Conservation (phyloP, 352 stramenopile species). For the Aphanomyces euteiches region DNA sequence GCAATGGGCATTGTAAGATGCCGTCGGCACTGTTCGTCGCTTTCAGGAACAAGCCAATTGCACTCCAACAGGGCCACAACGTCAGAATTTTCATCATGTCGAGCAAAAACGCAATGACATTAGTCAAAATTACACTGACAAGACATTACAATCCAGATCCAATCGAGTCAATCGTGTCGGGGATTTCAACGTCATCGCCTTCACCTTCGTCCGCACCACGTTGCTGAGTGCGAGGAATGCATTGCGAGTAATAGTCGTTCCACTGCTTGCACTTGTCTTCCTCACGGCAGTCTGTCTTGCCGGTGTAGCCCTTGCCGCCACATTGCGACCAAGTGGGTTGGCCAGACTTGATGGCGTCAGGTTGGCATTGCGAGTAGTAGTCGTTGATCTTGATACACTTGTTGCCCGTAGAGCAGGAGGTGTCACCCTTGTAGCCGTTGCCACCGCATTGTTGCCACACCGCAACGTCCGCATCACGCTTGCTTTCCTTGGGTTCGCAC, state of each 20-base stretch:
- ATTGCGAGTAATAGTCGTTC: conserved; percentile 22
- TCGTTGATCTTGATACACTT: conserved; percentile 8
- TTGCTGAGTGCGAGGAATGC: background rate
- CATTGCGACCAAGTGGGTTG: conserved; percentile 4
- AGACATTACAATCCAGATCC: no score
- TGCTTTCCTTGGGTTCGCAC: conserved; percentile 5
- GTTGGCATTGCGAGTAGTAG: conserved; percentile 19
- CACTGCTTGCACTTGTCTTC: conserved; percentile 23
- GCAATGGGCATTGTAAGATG: no score
- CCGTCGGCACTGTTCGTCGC: no score
- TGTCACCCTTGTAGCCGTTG: conserved; percentile 11
- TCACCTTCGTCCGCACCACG: no score
- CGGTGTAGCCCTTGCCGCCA: conserved; percentile 12
- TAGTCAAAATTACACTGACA: no score
- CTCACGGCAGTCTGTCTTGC: conserved; percentile 9
- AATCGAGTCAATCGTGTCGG: no score
- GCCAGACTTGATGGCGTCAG: background rate
- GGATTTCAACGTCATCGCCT: no score
- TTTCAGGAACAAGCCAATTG: no score
- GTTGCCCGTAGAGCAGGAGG: background rate
- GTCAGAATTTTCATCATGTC: no score
- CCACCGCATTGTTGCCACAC: conserved; percentile 22
- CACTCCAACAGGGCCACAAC: no score
- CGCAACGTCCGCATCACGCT: background rate
- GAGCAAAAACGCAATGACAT: no score